A percentile compares a stretch with the other conserved stretches of the same genome.
These are phyloP conservation scores for Epichloe gansuensis DNA, from an alignment of 2,329 filamentous ascomycete species.

Conservation along the genomic window DNA sequence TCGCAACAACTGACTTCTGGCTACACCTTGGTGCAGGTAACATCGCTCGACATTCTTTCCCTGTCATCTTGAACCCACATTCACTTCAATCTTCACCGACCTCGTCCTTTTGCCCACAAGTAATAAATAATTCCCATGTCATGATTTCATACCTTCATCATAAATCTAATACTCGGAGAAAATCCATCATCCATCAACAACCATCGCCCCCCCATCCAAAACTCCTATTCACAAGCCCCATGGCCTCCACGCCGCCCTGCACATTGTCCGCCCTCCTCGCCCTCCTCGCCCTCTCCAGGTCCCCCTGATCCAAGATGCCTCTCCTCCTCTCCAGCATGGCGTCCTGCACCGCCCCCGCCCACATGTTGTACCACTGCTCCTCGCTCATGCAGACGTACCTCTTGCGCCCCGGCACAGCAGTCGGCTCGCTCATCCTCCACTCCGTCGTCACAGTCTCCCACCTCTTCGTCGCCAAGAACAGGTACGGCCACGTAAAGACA, in stretches of 20 bases:
- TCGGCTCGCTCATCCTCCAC: constrained; percentile 33
- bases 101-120: neutral
- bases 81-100: neutral
- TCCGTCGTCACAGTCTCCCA: constrained; percentile 51
- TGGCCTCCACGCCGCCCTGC: constrained; percentile 35
- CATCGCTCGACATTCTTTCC: too few species aligned
- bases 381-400: constrained; percentile 42
- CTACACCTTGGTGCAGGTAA: too few species aligned
- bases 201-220: constrained; percentile 39
- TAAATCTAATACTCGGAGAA: too few species aligned
- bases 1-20: too few species aligned
- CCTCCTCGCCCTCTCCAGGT: constrained; percentile 32
- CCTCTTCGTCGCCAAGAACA: constrained; percentile 53
- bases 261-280: constrained; percentile 30
- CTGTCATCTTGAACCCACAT: too few species aligned
- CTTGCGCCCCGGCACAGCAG: constrained; percentile 19
- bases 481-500: constrained; percentile 56
- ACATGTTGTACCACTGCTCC: constrained; percentile 49
- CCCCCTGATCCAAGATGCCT: constrained; percentile 41
- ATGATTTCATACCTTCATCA: neutral
- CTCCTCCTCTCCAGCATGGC: constrained; percentile 46
- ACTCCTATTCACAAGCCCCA: constrained; percentile 39
- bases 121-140: neutral
- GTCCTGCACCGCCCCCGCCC: constrained; percentile 45
- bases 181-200: constrained; percentile 4